Base-by-base conservation (phyloP, 2,329 filamentous ascomycete genomes). In the Cercospora brassicicola region DNA sequence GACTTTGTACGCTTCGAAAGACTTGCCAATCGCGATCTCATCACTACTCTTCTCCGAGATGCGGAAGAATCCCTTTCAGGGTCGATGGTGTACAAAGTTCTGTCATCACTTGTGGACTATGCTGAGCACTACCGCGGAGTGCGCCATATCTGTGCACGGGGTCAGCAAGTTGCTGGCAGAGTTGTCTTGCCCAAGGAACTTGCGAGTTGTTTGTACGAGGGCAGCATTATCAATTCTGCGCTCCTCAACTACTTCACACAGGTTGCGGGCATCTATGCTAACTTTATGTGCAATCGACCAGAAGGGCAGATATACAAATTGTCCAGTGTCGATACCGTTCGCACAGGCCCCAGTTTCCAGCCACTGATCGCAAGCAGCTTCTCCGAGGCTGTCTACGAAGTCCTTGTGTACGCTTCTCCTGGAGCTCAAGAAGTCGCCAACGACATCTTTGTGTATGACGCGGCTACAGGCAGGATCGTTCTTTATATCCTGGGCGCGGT, bases 401-500 rank as follows among this genome's bases (percentile, higher is more conserved):
- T 62, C 7, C 30, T 62, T 13, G 60, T 48, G n/a, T 62, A 62
- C 28, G 36, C 60, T 62, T 51, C 60, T 23, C 60, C 60, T 31
- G 28, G 11, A 23, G n/a, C 26, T 36, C 15, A 28, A 30, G 26
- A 33, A 20, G 11, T 55, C 18, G 23, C 60, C 39, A 62, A 62
- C 48, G 64, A 66, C 36, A 53, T 59, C 23, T 66, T 66, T 7
- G 45, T 66, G 4, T 66, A 66, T 55, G 64, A 66, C 2, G 39
- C 48, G 18, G 57, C 57, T 18, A 66, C 39, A 18, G 57, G 57
- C 30, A 59, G n/a, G 31, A 11, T 66, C 2, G n/a, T 39, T 6
- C 36, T 66, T 7, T 53, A 61, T n/a, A 55, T 66, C n/a, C 23
- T 66, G 23, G 64, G 64, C 28, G 64, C 57, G 9, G 39, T 61